phyloP scores from a whole-genome alignment of 164 flowering plant genomes.

The Kalanchoe fedtschenkoi region DNA sequence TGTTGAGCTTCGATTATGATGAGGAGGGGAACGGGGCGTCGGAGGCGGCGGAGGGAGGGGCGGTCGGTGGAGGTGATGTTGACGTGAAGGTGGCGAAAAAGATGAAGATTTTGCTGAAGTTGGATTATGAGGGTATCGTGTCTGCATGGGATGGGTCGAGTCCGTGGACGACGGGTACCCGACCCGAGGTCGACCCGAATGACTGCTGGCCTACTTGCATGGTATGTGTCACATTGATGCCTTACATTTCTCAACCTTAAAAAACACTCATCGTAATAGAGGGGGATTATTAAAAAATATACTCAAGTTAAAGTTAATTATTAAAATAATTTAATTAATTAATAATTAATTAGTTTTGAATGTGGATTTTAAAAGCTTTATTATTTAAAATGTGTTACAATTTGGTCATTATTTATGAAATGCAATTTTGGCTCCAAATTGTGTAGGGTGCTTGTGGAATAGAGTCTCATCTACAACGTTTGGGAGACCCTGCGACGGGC shows the following conservation, averaged over 20 bases:
- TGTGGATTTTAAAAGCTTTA: too few species aligned
- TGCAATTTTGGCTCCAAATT: background rate
- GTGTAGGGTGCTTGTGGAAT: slow-evolving; percentile 8
- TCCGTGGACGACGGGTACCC: slow-evolving; percentile 23
- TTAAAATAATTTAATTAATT: too few species aligned
- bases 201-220: slow-evolving; percentile 18
- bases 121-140: slow-evolving; percentile 37
- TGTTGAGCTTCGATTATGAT: slow-evolving; percentile 20
- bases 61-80: slow-evolving; percentile 11
- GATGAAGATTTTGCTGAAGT: slow-evolving; percentile 22
- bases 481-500: slow-evolving; percentile 2
- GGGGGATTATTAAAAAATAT: too few species aligned
- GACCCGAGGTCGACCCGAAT: slow-evolving; percentile 20
- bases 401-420: too few species aligned
- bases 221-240: too few species aligned
- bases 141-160: slow-evolving; percentile 31
- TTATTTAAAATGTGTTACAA: too few species aligned
- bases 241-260: too few species aligned
- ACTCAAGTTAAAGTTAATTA: too few species aligned
- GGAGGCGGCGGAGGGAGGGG: slow-evolving; percentile 8
- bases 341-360: too few species aligned
- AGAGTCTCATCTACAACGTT: background rate
- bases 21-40: slow-evolving; percentile 8
- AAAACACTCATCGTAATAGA: too few species aligned
- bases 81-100: slow-evolving; percentile 2